Evolutionary conservation across 2,329 filamentous ascomycete genomes (phyloP).

Genomic region (Epichloe baconii): DNA sequence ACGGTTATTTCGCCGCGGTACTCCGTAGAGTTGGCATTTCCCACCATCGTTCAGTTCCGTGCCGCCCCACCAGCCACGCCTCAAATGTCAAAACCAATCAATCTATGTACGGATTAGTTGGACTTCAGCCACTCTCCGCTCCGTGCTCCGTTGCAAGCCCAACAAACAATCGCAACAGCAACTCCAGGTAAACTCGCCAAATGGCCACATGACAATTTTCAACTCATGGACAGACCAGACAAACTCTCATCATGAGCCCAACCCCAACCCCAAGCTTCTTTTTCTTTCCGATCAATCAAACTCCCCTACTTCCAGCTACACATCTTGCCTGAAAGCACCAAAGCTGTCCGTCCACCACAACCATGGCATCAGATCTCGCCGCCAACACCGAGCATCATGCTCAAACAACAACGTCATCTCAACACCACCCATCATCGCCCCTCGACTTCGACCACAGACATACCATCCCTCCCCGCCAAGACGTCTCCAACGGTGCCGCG

Average conservation of each 20-base stretch:
- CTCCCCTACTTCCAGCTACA: no score
- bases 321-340: no score
- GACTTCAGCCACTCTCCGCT: background rate
- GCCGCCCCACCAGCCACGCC: background rate
- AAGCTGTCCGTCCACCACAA: background rate
- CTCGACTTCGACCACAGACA: constrained; percentile 3
- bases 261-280: no score
- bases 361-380: background rate
- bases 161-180: background rate
- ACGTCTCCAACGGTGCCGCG: background rate
- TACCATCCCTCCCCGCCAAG: background rate
- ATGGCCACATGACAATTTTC: no score
- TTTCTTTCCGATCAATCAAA: no score
- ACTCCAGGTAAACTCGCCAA: background rate
- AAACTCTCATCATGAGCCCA: no score
- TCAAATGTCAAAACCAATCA: background rate
- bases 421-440: background rate
- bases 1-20: no score
- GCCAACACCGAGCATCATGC: background rate
- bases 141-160: no score
- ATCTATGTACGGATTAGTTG: no score
- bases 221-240: background rate
- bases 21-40: no score
- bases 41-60: background rate
- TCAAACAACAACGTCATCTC: background rate